Percentiles rank a stretch among this genome's conserved stretches.
Conservation (phyloP, 352 stramenopile species). For the Pythium phragmiticola region DNA sequence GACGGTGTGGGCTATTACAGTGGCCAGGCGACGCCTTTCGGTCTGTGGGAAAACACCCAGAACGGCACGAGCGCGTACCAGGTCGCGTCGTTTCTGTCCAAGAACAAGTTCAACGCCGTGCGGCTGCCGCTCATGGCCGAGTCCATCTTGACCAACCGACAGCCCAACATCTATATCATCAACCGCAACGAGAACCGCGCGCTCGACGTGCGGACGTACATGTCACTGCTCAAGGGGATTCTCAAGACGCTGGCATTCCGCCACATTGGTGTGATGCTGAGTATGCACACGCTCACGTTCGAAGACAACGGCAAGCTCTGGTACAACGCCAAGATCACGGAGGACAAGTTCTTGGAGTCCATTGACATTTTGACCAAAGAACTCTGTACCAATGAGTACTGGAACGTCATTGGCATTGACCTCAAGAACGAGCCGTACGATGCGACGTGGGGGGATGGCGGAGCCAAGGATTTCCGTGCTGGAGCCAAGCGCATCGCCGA, state of each 20-base stretch:
- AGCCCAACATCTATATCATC: conserved; percentile 32
- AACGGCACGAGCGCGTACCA: conserved; percentile 71
- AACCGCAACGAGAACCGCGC: conserved; percentile 55
- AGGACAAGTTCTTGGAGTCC: conserved; percentile 24
- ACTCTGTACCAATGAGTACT: conserved; percentile 65
- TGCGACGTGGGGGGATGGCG: conserved; percentile 50
- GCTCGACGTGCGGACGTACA: conserved; percentile 39
- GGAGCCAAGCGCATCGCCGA: conserved; percentile 52
- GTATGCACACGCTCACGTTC: conserved; percentile 37
- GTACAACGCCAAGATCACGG: conserved; percentile 27
- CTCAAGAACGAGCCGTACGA: conserved; percentile 64
- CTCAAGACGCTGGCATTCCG: conserved; percentile 38
- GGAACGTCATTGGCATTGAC: conserved; percentile 73
- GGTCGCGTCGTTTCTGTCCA: conserved; percentile 57
- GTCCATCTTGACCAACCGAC: conserved; percentile 36
- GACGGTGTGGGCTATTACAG: too few species aligned
- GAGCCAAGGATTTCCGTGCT: conserved; percentile 43
- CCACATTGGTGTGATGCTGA: conserved; percentile 43
- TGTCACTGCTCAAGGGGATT: conserved; percentile 43
- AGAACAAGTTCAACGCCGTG: conserved; percentile 80
- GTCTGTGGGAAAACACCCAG: conserved; percentile 55
- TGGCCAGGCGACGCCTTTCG: conserved; percentile 46
- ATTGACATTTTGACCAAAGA: conserved; percentile 39
- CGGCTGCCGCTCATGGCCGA: conserved; percentile 61
- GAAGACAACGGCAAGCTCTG: conserved; percentile 33